Percentiles rank a stretch among this genome's conserved stretches.
phyloP scores from a whole-genome alignment of 1,284 basidiomycete species.

The Pseudozyma tsukubaensis region DNA sequence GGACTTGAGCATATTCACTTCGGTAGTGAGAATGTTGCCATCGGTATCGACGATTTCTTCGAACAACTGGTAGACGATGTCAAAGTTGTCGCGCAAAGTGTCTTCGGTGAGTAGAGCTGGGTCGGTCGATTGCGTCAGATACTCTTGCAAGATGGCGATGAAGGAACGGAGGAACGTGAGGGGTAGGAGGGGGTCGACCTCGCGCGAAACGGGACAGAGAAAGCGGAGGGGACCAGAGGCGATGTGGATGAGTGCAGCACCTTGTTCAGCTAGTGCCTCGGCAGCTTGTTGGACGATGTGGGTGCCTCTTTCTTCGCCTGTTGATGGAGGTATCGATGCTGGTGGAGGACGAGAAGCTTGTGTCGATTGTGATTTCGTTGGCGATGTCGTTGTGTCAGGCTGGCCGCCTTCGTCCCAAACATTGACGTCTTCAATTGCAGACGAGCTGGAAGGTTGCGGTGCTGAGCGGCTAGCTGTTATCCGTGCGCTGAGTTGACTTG shows the following conservation, averaged over 20 bases:
- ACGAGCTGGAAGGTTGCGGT: not conserved
- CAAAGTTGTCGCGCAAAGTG: conserved; percentile 61
- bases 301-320: conserved; percentile 14
- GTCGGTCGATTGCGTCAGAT: conserved; percentile 52
- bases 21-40: conserved; percentile 64
- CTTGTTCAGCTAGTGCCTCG: conserved; percentile 57
- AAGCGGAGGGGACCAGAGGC: conserved; percentile 79
- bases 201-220: conserved; percentile 82
- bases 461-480: conserved; percentile 24
- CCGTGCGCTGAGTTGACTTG: conserved; percentile 43
- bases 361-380: not conserved
- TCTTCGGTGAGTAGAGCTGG: conserved; percentile 58
- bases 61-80: conserved; percentile 64
- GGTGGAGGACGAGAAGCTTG: not conserved
- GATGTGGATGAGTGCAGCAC: conserved; percentile 80
- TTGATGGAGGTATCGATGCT: conserved; percentile 1
- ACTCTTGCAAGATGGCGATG: conserved; percentile 72
- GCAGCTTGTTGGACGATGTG: conserved; percentile 33
- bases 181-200: conserved; percentile 88
- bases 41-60: conserved; percentile 66
- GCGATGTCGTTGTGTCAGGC: not conserved
- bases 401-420: conserved; percentile 44
- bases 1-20: conserved; percentile 59
- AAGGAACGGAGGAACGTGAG: conserved; percentile 89
- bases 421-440: conserved; percentile 30